Conservation (phyloP, 139 green algal species). For the Chlorella sp. region DNA sequence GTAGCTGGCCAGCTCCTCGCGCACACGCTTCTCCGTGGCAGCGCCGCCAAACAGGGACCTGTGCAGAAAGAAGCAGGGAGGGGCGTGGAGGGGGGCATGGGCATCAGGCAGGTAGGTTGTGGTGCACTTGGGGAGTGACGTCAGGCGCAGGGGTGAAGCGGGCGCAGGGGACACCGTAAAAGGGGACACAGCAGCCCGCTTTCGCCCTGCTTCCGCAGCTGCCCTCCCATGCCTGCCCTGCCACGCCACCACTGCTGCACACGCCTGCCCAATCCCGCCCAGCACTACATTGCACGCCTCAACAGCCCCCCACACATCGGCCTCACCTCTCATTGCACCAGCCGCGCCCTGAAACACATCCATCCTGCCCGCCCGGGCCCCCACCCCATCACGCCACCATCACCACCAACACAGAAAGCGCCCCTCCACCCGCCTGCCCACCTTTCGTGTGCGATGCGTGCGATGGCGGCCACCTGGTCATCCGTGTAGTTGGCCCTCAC, state of each 20-base stretch:
- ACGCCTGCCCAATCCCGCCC: too few species aligned
- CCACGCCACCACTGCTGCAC: too few species aligned
- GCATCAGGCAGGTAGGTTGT: too few species aligned
- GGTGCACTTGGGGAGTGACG: too few species aligned
- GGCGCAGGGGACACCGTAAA: neutral
- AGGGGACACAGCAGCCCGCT: too few species aligned
- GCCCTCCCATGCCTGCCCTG: too few species aligned
- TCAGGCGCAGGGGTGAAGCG: too few species aligned
- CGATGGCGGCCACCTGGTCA: slow-evolving; percentile 70
- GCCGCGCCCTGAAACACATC: too few species aligned
- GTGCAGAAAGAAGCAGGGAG: neutral
- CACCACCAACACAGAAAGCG: too few species aligned
- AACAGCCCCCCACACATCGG: too few species aligned
- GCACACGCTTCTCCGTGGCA: slow-evolving; percentile 67
- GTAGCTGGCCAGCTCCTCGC: slow-evolving; percentile 72
- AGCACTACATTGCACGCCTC: too few species aligned
- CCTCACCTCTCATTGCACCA: neutral
- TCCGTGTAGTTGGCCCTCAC: slow-evolving; percentile 78
- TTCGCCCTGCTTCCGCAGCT: neutral
- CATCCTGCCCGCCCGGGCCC: neutral
- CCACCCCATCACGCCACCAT: neutral
- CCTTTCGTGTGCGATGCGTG: slow-evolving; percentile 52
- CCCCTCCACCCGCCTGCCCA: neutral
- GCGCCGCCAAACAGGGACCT: slow-evolving; percentile 69
- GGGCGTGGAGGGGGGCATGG: neutral